These are phyloP conservation scores for Canavalia ensiformis DNA, from an alignment of 306 rosid genomes.

Conservation along the genomic window DNA sequence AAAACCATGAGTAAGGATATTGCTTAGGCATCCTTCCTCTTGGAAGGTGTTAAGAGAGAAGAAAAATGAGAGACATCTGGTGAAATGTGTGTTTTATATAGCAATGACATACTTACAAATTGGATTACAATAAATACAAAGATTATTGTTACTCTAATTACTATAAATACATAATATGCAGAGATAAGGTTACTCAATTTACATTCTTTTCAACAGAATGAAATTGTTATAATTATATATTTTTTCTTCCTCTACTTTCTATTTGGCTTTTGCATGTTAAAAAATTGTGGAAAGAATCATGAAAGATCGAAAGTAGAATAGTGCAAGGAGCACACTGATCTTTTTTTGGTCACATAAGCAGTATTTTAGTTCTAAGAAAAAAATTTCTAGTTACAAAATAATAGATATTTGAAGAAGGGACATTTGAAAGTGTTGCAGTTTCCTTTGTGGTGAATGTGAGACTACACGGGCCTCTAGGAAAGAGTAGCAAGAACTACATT, in stretches of 20 bases:
- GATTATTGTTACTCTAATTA: neutral
- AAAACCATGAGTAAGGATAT: conserved; percentile 24
- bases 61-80: neutral
- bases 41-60: conserved; percentile 1
- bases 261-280: conserved; percentile 43
- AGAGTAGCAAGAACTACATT: neutral
- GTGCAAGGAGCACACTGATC: neutral
- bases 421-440: conserved; percentile 4
- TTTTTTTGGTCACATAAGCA: neutral
- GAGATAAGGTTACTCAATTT: neutral
- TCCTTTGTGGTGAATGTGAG: conserved; percentile 26
- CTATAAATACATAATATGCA: neutral
- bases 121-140: neutral
- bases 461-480: conserved; percentile 24
- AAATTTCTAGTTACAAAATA: neutral
- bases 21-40: conserved; percentile 10
- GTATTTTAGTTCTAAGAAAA: conserved; percentile 1
- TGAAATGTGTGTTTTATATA: conserved; percentile 1
- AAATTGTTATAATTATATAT: conserved; percentile 1
- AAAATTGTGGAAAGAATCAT: conserved; percentile 31
- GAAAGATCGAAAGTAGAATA: conserved; percentile 24
- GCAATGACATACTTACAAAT: no score
- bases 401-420: conserved; percentile 1
- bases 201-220: conserved; percentile 11
- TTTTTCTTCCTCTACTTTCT: conserved; percentile 13